Evolutionary conservation across 2,329 filamentous ascomycete genomes (phyloP), one percentile per base, ranked within the genome.

Genomic region (Acephala macrosclerotiorum): DNA sequence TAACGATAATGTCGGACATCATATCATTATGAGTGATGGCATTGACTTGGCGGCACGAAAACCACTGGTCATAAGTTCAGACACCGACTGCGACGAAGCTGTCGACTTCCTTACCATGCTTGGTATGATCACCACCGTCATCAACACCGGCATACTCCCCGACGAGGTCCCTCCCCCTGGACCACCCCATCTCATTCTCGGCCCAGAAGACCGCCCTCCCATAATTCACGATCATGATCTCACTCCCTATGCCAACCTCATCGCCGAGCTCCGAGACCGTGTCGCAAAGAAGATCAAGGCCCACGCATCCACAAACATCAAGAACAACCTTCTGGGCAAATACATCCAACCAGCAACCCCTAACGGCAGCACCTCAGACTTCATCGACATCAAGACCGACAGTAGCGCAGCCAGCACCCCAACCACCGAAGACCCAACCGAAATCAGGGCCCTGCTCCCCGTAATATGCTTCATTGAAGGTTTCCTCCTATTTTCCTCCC

Each of bases 381-480:
- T 9, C 1, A 8, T 33, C 8, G 25, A 33, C 35, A 25, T 57
- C 16, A 53, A 40, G 12, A 33, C 7, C 25, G 9, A 33, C 29
- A 9, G 9, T 33, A 33, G 29, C 29, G 29, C 4, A 9, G 29
- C 4, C 29, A 5, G 29, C 11, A 40, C 11, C 14, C 3, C 49
- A 45, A 36, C 25, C 11, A 58, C 22, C 14, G 40, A 58, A 20
- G 35, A 18, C 18, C 29, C 20, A 9, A 2, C 16, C 8, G 14
- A 18, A 18, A 25, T 57, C 16, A 53, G 33, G 8, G 33, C 7
- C 25, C 18, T 61, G 7, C 25, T 51, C 9, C 51, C 40, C 5
- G 16, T 25, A 18, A 64, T 70, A 26, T 66, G 45, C 36, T 71
- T 72, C 33, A 57, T 72, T 0, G 69, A 72, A 60, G 71, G 71